These are phyloP conservation scores for Microdochium nivale DNA, from an alignment of 2,329 filamentous ascomycete species.

Conservation along the genomic window DNA sequence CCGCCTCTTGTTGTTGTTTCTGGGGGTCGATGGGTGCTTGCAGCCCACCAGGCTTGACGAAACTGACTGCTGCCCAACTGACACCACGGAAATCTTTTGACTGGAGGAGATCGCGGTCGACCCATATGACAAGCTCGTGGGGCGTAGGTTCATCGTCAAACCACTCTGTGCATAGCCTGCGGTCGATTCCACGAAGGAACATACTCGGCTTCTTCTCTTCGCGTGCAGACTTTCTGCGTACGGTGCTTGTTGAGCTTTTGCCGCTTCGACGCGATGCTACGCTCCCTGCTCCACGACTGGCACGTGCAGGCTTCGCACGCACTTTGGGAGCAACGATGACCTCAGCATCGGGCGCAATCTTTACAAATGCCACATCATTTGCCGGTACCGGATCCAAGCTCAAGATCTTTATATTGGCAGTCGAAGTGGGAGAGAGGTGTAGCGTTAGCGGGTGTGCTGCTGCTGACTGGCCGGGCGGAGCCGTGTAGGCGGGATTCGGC, in stretches of 20 bases:
- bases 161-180: constrained; percentile 60
- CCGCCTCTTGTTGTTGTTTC: constrained; percentile 59
- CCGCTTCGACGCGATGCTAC: constrained; percentile 60
- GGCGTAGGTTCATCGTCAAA: constrained; percentile 61
- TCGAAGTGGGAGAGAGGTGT: constrained; percentile 90
- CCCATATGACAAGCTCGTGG: constrained; percentile 66
- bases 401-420: constrained; percentile 80
- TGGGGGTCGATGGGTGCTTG: constrained; percentile 62
- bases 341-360: constrained; percentile 88
- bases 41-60: constrained; percentile 75
- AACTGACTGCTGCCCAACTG: constrained; percentile 71
- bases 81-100: constrained; percentile 67
- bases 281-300: constrained; percentile 62
- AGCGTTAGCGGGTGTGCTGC: constrained; percentile 74
- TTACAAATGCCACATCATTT: constrained; percentile 69
- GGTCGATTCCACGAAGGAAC: constrained; percentile 75
- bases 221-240: constrained; percentile 44
- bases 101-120: constrained; percentile 69
- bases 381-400: constrained; percentile 70
- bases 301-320: constrained; percentile 59
- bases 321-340: constrained; percentile 96
- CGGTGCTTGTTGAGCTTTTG: constrained; percentile 66
- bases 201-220: constrained; percentile 61
- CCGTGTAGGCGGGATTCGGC: constrained; percentile 68
- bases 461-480: constrained; percentile 38